Percentiles rank a stretch among this genome's conserved stretches.
phyloP scores from a whole-genome alignment of 768 basidiomycete species.

The Xanthoconium stramineum region DNA sequence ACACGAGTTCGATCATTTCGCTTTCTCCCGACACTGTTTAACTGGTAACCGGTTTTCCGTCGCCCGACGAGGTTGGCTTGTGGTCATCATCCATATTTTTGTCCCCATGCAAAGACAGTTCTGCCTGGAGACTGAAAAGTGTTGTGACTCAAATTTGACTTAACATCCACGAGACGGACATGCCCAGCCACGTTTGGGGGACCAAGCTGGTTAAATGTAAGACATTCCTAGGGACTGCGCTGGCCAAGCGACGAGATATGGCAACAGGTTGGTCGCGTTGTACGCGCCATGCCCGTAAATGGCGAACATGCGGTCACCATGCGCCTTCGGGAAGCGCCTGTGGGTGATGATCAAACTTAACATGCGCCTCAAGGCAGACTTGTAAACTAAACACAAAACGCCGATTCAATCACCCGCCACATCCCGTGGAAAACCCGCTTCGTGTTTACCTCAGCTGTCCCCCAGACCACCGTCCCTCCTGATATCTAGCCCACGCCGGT shows the following conservation, averaged over 20 bases:
- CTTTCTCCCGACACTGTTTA: background rate
- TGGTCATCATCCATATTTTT: background rate
- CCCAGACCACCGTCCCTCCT: slow-evolving; percentile 6
- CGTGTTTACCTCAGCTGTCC: slow-evolving; percentile 30
- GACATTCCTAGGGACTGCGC: background rate
- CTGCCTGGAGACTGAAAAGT: background rate
- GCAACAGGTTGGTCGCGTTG: slow-evolving; percentile 12
- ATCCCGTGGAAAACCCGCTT: slow-evolving; percentile 10
- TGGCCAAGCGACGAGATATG: slow-evolving; percentile 15
- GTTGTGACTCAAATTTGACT: background rate
- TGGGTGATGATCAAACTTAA: slow-evolving; percentile 22
- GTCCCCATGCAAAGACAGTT: background rate
- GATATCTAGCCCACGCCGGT: slow-evolving; percentile 4
- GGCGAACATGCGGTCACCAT: slow-evolving; percentile 36
- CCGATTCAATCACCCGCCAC: slow-evolving; percentile 23
- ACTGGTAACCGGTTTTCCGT: background rate
- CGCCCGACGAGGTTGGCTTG: background rate
- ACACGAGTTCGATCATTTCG: slow-evolving; percentile 14
- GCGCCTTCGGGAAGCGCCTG: slow-evolving; percentile 28
- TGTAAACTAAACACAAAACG: slow-evolving; percentile 25
- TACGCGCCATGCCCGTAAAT: slow-evolving; percentile 28
- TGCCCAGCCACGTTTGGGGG: background rate
- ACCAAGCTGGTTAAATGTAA: slow-evolving; percentile 5
- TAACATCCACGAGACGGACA: background rate
- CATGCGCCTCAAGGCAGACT: slow-evolving; percentile 31